Percentiles rank a stretch among this genome's conserved stretches.
Conservation (phyloP, 1,284 basidiomycete species). For the Leccinum olivaceoglutinosum region DNA sequence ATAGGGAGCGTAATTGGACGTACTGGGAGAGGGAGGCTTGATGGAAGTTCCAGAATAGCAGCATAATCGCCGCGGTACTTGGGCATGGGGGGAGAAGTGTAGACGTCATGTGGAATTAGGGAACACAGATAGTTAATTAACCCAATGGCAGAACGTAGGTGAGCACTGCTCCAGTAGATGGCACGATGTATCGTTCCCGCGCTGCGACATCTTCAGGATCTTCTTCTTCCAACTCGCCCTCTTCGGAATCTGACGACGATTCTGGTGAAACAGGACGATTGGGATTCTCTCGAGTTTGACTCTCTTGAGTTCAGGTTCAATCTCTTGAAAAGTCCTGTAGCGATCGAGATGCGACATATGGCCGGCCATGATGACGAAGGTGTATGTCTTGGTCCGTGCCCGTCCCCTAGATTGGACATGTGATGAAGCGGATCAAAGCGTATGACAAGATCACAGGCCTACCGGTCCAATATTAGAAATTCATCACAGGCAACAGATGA, state of each 20-base stretch:
- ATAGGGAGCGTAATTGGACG: constrained; percentile 31
- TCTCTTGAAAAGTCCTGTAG: constrained; percentile 53
- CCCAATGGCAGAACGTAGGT: constrained; percentile 68
- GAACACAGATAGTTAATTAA: constrained; percentile 70
- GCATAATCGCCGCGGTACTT: constrained; percentile 57
- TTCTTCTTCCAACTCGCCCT: constrained; percentile 35
- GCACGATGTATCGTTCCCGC: constrained; percentile 68
- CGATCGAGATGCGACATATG: constrained; percentile 47
- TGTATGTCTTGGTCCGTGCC: constrained; percentile 69
- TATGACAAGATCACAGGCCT: constrained; percentile 82
- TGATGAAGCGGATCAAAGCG: constrained; percentile 75
- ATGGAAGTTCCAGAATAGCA: constrained; percentile 58
- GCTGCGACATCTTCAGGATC: constrained; percentile 51
- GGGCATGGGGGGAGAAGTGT: constrained; percentile 55
- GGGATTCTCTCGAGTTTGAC: constrained; percentile 41
- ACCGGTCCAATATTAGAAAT: constrained; percentile 4
- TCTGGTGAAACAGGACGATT: constrained; percentile 26
- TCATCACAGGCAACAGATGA: not conserved
- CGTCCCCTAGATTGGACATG: constrained; percentile 49
- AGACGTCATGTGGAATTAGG: constrained; percentile 67
- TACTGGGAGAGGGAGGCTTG: constrained; percentile 56
- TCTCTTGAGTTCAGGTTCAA: constrained; percentile 58
- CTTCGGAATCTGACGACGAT: constrained; percentile 27
- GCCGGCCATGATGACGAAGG: constrained; percentile 75
- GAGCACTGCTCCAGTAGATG: constrained; percentile 66